A percentile compares a stretch with the other conserved stretches of the same genome.
Evolutionary conservation across 176 grass and related monocot species (phyloP).

Genomic region (Oryza brachyantha): DNA sequence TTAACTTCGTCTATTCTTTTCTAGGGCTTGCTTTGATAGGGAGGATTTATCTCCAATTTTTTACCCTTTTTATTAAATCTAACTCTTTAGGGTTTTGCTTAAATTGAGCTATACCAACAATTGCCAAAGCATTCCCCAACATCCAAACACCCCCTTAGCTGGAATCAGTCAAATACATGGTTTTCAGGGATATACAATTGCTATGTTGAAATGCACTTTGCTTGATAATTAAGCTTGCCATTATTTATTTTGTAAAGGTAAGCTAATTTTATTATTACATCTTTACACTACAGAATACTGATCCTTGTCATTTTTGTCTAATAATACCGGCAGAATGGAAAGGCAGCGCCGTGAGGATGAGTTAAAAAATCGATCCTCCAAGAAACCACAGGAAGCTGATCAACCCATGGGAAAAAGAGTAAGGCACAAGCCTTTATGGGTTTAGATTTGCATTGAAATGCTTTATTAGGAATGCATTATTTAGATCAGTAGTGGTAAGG

Average conservation of each 20-base stretch:
- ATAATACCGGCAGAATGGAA: slow-evolving; percentile 64
- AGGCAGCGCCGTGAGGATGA: slow-evolving; percentile 86
- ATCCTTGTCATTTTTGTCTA: slow-evolving; percentile 17
- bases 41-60: not conserved
- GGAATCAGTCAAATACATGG: not conserved
- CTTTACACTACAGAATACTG: slow-evolving; percentile 9
- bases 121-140: not conserved
- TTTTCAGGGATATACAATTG: not conserved
- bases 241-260: not conserved
- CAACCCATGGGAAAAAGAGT: slow-evolving; percentile 67
- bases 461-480: not conserved
- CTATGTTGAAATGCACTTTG: not conserved
- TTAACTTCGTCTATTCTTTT: not conserved
- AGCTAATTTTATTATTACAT: slow-evolving; percentile 2
- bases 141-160: not conserved
- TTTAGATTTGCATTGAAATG: slow-evolving; percentile 7
- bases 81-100: not conserved
- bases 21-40: not conserved
- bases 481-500: not conserved
- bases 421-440: not conserved
- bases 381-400: slow-evolving; percentile 81
- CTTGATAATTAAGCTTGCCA: not conserved
- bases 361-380: slow-evolving; percentile 68
- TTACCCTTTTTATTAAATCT: not conserved
- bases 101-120: not conserved